phyloP scores from a whole-genome alignment of 768 basidiomycete species.

The Tulasnella sp. region DNA sequence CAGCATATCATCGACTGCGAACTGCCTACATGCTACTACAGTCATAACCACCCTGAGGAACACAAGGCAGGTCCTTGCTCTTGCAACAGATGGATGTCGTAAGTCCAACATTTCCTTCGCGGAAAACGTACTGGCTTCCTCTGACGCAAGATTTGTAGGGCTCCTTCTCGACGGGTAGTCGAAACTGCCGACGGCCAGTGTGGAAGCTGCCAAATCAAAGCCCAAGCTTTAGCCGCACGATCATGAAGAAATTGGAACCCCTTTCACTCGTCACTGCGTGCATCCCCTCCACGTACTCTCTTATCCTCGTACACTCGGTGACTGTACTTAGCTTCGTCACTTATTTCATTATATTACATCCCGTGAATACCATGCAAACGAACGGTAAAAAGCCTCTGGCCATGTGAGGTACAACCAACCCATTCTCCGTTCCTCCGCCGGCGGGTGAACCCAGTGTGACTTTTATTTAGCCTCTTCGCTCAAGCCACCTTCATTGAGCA shows the following conservation, averaged over 20 bases:
- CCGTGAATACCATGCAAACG: not conserved
- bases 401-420: not conserved
- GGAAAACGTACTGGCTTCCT: not conserved
- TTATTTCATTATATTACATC: not conserved
- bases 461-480: not conserved
- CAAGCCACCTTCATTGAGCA: not conserved
- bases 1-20: slow-evolving; percentile 44
- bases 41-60: slow-evolving; percentile 36
- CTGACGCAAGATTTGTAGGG: not conserved
- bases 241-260: no score
- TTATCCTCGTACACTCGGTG: not conserved
- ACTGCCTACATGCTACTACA: slow-evolving; percentile 34
- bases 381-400: not conserved
- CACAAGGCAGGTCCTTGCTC: slow-evolving; percentile 27
- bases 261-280: no score
- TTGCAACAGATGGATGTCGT: slow-evolving; percentile 16
- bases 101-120: slow-evolving; percentile 32
- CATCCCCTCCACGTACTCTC: no score
- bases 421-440: not conserved
- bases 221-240: no score
- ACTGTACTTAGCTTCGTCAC: not conserved
- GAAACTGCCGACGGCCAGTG: slow-evolving; percentile 34
- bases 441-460: not conserved
- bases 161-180: slow-evolving; percentile 35
- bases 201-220: slow-evolving; percentile 29